These are phyloP conservation scores for Xylaria grammica DNA, from an alignment of 495 filamentous ascomycete species.

Conservation along the genomic window DNA sequence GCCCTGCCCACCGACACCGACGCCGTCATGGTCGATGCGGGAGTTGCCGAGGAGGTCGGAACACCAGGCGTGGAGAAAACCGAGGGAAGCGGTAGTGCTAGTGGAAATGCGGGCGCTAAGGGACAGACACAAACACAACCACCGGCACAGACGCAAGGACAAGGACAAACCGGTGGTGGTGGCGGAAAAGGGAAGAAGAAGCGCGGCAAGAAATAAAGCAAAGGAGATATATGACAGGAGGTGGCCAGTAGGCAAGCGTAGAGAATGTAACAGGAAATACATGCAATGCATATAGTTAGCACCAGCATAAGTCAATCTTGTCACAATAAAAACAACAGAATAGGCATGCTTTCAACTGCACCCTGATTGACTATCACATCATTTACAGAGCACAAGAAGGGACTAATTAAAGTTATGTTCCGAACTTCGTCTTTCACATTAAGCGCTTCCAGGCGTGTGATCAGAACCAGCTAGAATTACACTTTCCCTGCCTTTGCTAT, in stretches of 20 bases:
- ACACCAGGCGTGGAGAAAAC: slow-evolving; percentile 27
- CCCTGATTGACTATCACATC: too few relatives aligned
- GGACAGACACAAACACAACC: slow-evolving; percentile 13
- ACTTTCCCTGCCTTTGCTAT: background rate
- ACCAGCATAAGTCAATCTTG: too few relatives aligned
- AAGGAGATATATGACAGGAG: background rate
- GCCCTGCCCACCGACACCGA: slow-evolving; percentile 55
- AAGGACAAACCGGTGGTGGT: slow-evolving; percentile 23
- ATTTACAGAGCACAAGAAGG: background rate
- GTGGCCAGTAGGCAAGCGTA: background rate
- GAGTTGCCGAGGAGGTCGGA: slow-evolving; percentile 46
- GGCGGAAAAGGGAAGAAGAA: slow-evolving; percentile 57
- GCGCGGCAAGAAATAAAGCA: slow-evolving; percentile 58
- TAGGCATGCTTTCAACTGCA: too few relatives aligned
- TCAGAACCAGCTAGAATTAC: slow-evolving; percentile 14
- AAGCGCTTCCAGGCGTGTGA: slow-evolving; percentile 1
- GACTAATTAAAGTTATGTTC: slow-evolving; percentile 1
- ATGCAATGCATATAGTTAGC: background rate
- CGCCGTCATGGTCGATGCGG: slow-evolving; percentile 44
- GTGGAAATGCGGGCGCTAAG: slow-evolving; percentile 34
- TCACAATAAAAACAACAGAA: too few relatives aligned
- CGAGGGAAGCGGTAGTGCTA: slow-evolving; percentile 27
- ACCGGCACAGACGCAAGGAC: slow-evolving; percentile 24
- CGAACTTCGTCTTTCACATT: slow-evolving; percentile 18
- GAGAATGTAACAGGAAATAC: background rate